phyloP scores from a whole-genome alignment of 1,139 yeast species.

The Suhomyces bolitotheri region DNA sequence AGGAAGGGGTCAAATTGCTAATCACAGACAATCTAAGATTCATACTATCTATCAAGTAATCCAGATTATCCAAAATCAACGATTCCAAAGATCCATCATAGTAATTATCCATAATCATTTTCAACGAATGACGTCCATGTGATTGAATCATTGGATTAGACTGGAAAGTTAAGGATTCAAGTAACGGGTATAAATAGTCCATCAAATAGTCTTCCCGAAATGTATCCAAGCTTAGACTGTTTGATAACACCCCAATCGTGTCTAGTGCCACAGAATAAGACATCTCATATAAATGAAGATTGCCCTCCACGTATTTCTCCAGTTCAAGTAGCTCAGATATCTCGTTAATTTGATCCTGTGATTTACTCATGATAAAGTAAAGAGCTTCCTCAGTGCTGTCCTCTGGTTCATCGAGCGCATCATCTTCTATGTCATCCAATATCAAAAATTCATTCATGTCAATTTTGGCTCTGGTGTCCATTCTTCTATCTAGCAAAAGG shows the following conservation, averaged over 20 bases:
- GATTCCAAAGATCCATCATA: conserved; percentile 57
- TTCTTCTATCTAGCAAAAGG: conserved; percentile 6
- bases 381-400: conserved; percentile 19
- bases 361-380: conserved; percentile 26
- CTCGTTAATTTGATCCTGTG: conserved; percentile 28
- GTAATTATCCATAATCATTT: conserved; percentile 49
- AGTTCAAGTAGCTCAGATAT: conserved; percentile 12
- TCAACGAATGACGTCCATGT: conserved; percentile 31
- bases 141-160: conserved; percentile 30
- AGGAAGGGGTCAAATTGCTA: conserved; percentile 64
- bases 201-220: conserved; percentile 35
- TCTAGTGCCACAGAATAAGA: conserved; percentile 35
- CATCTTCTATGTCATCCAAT: conserved; percentile 17
- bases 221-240: conserved; percentile 25
- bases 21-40: conserved; percentile 69
- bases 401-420: conserved; percentile 10
- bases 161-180: conserved; percentile 37
- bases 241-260: conserved; percentile 30
- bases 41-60: conserved; percentile 75
- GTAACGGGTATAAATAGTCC: conserved; percentile 33
- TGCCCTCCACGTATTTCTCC: background rate
- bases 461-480: background rate
- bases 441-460: conserved; percentile 27
- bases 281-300: conserved; percentile 19
- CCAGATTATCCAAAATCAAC: conserved; percentile 67